Conservation (phyloP, 2,329 filamentous ascomycete species). For the Mycocentrospora acerina region DNA sequence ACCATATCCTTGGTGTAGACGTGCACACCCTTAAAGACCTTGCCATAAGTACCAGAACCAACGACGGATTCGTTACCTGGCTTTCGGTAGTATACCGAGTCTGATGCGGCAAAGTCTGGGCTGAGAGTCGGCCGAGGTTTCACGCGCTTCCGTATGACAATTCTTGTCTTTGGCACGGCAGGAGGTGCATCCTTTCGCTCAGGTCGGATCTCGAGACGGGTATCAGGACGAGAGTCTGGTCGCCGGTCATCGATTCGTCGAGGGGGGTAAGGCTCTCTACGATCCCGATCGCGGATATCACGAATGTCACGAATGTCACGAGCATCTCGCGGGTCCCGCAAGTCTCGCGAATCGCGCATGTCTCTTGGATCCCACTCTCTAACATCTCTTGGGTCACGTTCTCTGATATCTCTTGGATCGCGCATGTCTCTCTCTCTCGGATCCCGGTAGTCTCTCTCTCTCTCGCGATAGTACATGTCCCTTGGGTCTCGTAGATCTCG, state of each 20-base stretch:
- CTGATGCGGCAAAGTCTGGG: slow-evolving; percentile 72
- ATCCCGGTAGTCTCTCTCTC: slow-evolving; percentile 24
- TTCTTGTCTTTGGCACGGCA: slow-evolving; percentile 52
- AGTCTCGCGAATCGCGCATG: slow-evolving; percentile 16
- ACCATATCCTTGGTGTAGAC: slow-evolving; percentile 86
- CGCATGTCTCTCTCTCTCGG: slow-evolving; percentile 20
- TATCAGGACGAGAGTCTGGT: slow-evolving; percentile 23
- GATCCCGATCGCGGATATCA: slow-evolving; percentile 23
- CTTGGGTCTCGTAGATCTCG: slow-evolving; percentile 15
- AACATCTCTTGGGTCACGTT: slow-evolving; percentile 16
- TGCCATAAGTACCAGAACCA: slow-evolving; percentile 92
- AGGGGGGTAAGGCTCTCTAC: slow-evolving; percentile 29
- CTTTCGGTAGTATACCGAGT: slow-evolving; percentile 92
- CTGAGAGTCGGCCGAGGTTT: slow-evolving; percentile 72
- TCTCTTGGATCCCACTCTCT: too few relatives aligned
- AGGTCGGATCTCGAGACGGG: slow-evolving; percentile 39
- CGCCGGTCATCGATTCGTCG: slow-evolving; percentile 30
- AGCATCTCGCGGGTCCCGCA: slow-evolving; percentile 20
- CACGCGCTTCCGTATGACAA: slow-evolving; percentile 66
- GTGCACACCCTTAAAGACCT: slow-evolving; percentile 91
- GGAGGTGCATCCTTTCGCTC: slow-evolving; percentile 43
- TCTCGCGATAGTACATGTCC: slow-evolving; percentile 18
- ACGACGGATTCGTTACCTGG: slow-evolving; percentile 97
- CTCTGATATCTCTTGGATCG: slow-evolving; percentile 18
- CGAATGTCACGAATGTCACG: slow-evolving; percentile 23